phyloP scores from a whole-genome alignment of 2,329 filamentous ascomycete species.

The Pseudocercospora vitis region DNA sequence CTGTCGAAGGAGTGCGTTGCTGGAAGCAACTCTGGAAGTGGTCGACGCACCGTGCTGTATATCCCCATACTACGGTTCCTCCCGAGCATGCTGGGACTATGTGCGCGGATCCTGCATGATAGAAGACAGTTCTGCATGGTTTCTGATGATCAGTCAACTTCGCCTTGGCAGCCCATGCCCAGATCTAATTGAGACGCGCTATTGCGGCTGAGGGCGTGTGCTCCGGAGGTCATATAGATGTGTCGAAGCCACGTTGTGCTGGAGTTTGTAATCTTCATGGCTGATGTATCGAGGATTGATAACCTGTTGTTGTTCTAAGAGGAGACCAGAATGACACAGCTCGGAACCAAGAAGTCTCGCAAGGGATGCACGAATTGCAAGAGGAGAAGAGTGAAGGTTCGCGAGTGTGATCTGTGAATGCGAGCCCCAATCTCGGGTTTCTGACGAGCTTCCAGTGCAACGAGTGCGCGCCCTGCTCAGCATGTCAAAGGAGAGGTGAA shows the following conservation, averaged over 20 bases:
- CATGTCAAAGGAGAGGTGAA: constrained; percentile 28
- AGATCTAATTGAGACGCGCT: not conserved
- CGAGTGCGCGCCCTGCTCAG: constrained; percentile 29
- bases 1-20: no score
- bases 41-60: no score
- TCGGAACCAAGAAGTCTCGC: constrained; percentile 30
- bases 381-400: constrained; percentile 30
- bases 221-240: not conserved
- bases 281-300: no score
- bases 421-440: not conserved
- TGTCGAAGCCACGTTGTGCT: not conserved
- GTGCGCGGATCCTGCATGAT: not conserved
- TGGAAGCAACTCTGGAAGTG: no score
- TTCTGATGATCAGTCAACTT: not conserved
- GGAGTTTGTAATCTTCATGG: no score
- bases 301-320: no score
- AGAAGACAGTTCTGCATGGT: not conserved
- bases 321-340: constrained; percentile 24
- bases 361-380: constrained; percentile 35
- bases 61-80: not conserved
- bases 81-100: not conserved
- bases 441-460: constrained; percentile 24
- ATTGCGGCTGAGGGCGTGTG: constrained; percentile 1
- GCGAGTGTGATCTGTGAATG: not conserved
- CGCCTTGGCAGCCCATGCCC: not conserved